A percentile compares a stretch with the other conserved stretches of the same genome.
Evolutionary conservation across 257 asterid genomes (phyloP).

Genomic region (Anisodus acutangulus): DNA sequence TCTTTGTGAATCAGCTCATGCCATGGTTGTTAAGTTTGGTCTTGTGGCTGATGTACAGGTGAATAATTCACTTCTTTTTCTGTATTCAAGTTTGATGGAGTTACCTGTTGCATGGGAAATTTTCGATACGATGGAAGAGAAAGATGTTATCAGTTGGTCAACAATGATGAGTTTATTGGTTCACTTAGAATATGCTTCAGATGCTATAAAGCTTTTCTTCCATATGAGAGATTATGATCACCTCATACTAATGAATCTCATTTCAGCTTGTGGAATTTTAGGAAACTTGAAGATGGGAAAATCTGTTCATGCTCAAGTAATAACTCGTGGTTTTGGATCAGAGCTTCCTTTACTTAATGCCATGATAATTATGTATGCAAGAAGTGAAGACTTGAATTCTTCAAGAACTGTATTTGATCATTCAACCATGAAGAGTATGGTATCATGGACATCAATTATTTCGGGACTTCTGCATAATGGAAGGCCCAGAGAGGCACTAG

Average conservation of each 20-base stretch:
- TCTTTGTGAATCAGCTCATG: constrained; percentile 36
- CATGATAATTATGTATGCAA: constrained; percentile 37
- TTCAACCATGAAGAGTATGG: constrained; percentile 26
- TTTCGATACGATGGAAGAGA: constrained; percentile 30
- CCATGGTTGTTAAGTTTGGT: constrained; percentile 22
- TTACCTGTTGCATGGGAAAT: constrained; percentile 25
- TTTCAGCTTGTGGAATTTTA: constrained; percentile 34
- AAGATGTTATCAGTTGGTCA: constrained; percentile 39
- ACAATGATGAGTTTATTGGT: constrained; percentile 30
- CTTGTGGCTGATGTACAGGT: constrained; percentile 17
- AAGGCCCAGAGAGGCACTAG: constrained; percentile 30
- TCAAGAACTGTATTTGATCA: constrained; percentile 23
- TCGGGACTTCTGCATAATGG: constrained; percentile 31
- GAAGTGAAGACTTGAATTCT: constrained; percentile 31
- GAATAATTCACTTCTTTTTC: constrained; percentile 34
- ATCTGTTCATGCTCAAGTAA: constrained; percentile 33
- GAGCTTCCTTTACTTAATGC: constrained; percentile 31
- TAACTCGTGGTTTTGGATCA: constrained; percentile 25
- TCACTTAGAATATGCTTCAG: constrained; percentile 31
- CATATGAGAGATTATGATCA: constrained; percentile 29
- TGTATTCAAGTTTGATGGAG: constrained; percentile 34
- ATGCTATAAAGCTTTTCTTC: constrained; percentile 33
- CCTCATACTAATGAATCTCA: constrained; percentile 32
- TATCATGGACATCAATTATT: constrained; percentile 36
- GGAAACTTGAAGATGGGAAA: constrained; percentile 36